Evolutionary conservation across 2,329 filamentous ascomycete genomes (phyloP).

Genomic region (Penicillium expansum): DNA sequence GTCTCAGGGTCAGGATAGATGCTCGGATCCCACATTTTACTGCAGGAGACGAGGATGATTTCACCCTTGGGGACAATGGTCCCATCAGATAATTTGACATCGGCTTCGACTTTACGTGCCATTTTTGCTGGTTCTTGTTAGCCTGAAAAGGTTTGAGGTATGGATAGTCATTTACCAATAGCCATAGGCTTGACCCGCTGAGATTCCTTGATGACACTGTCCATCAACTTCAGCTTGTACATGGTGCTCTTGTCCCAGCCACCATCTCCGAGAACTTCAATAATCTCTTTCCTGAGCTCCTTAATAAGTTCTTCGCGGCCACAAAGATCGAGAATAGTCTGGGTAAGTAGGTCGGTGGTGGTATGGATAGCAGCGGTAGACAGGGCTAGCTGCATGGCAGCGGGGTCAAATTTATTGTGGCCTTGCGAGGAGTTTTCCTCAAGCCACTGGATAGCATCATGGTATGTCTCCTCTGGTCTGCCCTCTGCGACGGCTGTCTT

Average conservation of each 20-base stretch:
- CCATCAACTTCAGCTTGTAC: conserved; percentile 6
- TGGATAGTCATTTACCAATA: neutral
- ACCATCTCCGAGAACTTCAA: neutral
- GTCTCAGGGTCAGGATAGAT: neutral
- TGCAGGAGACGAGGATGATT: neutral
- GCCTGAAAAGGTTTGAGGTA: neutral
- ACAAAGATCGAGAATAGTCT: conserved; percentile 4
- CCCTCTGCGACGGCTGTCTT: no score
- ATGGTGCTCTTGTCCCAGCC: conserved; percentile 3
- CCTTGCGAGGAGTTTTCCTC: no score
- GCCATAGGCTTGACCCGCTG: conserved; percentile 1
- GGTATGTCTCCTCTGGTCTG: no score
- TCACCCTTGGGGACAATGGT: neutral
- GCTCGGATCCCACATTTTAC: conserved; percentile 10
- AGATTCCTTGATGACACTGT: conserved; percentile 1
- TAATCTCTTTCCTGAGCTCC: conserved; percentile 7
- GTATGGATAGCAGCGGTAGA: no score
- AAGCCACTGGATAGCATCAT: no score
- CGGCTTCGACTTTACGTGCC: neutral
- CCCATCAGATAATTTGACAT: neutral
- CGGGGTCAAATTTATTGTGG: no score
- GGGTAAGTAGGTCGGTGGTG: no score
- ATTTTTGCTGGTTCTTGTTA: neutral
- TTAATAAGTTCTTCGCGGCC: neutral
- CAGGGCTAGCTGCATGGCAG: no score